A percentile compares a stretch with the other conserved stretches of the same genome.
Evolutionary conservation across 768 basidiomycete genomes (phyloP).

Genomic region (Tylopilus felleus): DNA sequence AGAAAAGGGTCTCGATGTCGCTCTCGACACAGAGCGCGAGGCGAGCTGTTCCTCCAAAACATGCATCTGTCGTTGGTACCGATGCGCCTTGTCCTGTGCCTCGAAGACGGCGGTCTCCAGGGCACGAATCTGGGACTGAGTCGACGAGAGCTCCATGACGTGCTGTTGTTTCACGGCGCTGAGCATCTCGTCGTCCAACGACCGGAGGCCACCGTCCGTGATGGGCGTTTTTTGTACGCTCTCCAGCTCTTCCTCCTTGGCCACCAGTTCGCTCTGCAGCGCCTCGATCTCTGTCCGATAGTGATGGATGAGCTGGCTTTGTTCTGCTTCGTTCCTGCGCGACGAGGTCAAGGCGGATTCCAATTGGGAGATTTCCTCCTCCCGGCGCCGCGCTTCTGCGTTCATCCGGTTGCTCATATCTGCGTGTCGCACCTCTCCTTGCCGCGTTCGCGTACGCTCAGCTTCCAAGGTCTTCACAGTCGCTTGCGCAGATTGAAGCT

Average conservation of each 20-base stretch:
- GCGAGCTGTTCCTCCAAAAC: constrained; percentile 65
- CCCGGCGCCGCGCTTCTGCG: constrained; percentile 42
- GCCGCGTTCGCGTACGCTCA: constrained; percentile 59
- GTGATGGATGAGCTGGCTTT: constrained; percentile 56
- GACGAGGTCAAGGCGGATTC: constrained; percentile 51
- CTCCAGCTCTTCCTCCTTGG: constrained; percentile 67
- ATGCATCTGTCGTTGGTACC: constrained; percentile 63
- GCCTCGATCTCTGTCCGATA: constrained; percentile 69
- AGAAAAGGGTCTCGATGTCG: constrained; percentile 45
- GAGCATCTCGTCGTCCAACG: constrained; percentile 73
- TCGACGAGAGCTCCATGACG: constrained; percentile 72
- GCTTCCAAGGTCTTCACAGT: constrained; percentile 59
- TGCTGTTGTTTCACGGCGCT: constrained; percentile 70
- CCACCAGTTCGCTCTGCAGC: constrained; percentile 57
- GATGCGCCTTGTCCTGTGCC: constrained; percentile 64
- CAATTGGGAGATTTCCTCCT: constrained; percentile 51
- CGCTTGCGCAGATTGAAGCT: constrained; percentile 52
- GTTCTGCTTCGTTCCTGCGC: constrained; percentile 52
- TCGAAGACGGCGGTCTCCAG: constrained; percentile 73
- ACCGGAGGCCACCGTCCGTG: constrained; percentile 40
- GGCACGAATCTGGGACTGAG: constrained; percentile 75
- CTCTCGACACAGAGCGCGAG: constrained; percentile 40
- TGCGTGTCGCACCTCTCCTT: constrained; percentile 50
- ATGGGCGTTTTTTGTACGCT: constrained; percentile 46
- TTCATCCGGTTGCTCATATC: constrained; percentile 59